These are phyloP conservation scores for Mycosphaerella sp. DNA, from an alignment of 2,329 filamentous ascomycete species.

Conservation along the genomic window DNA sequence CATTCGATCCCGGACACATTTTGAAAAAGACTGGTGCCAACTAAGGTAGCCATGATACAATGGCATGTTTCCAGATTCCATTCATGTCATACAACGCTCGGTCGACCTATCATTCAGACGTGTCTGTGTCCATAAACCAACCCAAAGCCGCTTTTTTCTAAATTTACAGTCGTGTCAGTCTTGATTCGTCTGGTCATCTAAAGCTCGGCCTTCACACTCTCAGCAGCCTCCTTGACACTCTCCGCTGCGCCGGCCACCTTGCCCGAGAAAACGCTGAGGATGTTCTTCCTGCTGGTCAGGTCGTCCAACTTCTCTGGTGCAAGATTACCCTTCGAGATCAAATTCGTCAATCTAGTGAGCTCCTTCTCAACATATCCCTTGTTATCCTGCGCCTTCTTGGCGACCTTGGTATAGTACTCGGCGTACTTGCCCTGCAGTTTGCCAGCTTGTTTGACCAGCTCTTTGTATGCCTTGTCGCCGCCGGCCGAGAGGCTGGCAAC, in stretches of 20 bases:
- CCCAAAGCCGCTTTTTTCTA: not conserved
- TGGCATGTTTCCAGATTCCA: not conserved
- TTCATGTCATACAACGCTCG: not conserved
- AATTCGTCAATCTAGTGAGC: slow-evolving; percentile 67
- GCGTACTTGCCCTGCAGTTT: slow-evolving; percentile 73
- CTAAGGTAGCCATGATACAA: too few species aligned
- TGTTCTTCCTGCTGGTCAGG: slow-evolving; percentile 77
- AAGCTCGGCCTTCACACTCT: slow-evolving; percentile 5
- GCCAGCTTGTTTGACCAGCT: slow-evolving; percentile 66
- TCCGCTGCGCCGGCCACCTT: slow-evolving; percentile 5
- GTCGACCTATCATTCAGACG: not conserved
- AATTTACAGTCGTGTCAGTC: not conserved
- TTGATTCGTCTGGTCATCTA: not conserved
- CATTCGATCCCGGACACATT: too few species aligned
- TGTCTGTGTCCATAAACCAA: not conserved
- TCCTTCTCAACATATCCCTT: slow-evolving; percentile 80
- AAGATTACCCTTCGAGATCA: slow-evolving; percentile 80
- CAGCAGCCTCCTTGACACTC: slow-evolving; percentile 9
- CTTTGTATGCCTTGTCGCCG: slow-evolving; percentile 60
- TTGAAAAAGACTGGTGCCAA: too few species aligned
- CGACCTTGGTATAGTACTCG: slow-evolving; percentile 77
- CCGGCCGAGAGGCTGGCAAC: slow-evolving; percentile 60
- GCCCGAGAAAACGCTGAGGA: slow-evolving; percentile 67
- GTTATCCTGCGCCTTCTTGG: slow-evolving; percentile 75
- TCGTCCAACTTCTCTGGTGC: slow-evolving; percentile 84